Evolutionary conservation across 1,284 basidiomycete genomes (phyloP).

Genomic region (Cryptococcus jaspeensis): DNA sequence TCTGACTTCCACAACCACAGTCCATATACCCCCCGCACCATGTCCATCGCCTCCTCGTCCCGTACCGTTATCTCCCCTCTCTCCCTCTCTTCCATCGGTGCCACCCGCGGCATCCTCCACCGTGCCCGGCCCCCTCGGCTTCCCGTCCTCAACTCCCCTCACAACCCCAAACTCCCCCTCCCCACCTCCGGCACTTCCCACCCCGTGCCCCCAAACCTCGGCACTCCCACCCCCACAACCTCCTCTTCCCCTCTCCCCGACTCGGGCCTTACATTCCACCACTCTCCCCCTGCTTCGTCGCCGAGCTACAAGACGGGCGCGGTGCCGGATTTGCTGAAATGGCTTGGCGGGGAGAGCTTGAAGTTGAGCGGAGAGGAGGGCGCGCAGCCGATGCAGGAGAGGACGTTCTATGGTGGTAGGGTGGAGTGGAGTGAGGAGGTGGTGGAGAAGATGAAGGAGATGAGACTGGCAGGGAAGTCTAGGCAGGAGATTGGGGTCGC

Average conservation of each 20-base stretch:
- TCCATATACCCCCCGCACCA: not conserved
- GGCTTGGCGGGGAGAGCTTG: conserved; percentile 34
- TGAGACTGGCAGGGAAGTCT: conserved; percentile 32
- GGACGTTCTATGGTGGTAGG: conserved; percentile 12
- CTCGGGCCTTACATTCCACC: conserved; percentile 35
- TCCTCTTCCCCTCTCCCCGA: conserved; percentile 20
- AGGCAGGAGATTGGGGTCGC: conserved; percentile 35
- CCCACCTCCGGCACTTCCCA: conserved; percentile 44
- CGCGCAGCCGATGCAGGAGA: conserved; percentile 20
- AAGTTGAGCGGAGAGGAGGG: conserved; percentile 35
- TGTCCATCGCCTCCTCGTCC: conserved; percentile 23
- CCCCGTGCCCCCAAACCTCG: conserved; percentile 20
- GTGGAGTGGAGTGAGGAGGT: conserved; percentile 27
- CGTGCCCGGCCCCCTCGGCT: conserved; percentile 43
- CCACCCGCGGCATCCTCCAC: conserved; percentile 33
- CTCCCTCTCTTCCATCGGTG: conserved; percentile 6
- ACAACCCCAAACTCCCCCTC: conserved; percentile 23
- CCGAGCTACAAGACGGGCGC: conserved; percentile 43
- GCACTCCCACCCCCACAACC: conserved; percentile 11
- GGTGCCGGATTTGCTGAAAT: conserved; percentile 38
- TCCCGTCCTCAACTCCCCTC: conserved; percentile 35
- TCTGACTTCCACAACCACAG: not conserved
- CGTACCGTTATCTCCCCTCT: conserved; percentile 11
- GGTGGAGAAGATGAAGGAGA: conserved; percentile 26
- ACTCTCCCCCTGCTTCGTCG: conserved; percentile 44